Evolutionary conservation across 805 yeast genomes (phyloP).

Genomic region (Yarrowia hollandica): DNA sequence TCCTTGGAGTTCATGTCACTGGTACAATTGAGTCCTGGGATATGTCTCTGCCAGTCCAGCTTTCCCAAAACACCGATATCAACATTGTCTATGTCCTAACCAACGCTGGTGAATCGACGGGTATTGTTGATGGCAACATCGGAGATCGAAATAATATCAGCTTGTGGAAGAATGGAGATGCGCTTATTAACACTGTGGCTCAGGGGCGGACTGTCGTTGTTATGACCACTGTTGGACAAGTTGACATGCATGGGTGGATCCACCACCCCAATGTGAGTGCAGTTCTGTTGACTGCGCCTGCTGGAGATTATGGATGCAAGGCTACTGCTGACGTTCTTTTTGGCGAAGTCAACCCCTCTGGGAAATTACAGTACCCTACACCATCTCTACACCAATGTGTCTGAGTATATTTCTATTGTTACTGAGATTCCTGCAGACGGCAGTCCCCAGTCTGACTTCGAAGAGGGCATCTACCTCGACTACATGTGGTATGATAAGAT

Average conservation of each 20-base stretch:
- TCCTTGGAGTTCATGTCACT: not conserved
- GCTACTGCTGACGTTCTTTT: conserved; percentile 61
- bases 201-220: conserved; percentile 58
- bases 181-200: conserved; percentile 51
- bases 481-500: conserved; percentile 59
- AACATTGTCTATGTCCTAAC: conserved; percentile 57
- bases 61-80: conserved; percentile 44
- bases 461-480: conserved; percentile 52
- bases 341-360: conserved; percentile 63
- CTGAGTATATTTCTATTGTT: conserved; percentile 51
- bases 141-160: conserved; percentile 60
- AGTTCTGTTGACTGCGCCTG: conserved; percentile 55
- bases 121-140: conserved; percentile 57
- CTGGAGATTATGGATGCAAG: conserved; percentile 57
- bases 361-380: conserved; percentile 62
- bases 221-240: conserved; percentile 60
- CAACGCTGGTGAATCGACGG: conserved; percentile 59
- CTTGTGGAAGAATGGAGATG: conserved; percentile 60
- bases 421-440: conserved; percentile 44
- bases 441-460: conserved; percentile 41
- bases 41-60: not conserved
- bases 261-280: conserved; percentile 60
- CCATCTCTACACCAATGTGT: conserved; percentile 55
- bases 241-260: conserved; percentile 55
- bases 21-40: conserved; percentile 5